Evolutionary conservation across 768 basidiomycete genomes (phyloP), one percentile per base, ranked within the genome.

Genomic region (Boletus reticuloceps): DNA sequence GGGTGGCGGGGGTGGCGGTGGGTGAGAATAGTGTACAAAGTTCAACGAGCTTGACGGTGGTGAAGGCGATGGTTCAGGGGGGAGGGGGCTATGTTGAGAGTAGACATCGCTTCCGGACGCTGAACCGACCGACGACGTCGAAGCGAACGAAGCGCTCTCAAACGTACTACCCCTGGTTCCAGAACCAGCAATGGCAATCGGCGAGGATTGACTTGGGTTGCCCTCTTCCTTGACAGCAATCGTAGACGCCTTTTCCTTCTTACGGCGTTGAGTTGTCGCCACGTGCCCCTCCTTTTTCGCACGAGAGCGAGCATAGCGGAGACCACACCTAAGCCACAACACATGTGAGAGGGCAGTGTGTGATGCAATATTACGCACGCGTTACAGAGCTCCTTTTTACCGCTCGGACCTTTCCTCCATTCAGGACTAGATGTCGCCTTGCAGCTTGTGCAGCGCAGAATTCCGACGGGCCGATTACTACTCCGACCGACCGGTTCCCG

Each of bases 351-450:
- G 22, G 52, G 51, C 52, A 51, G 54, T 56, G 59, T 46, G 8
- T 47, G 53, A 57, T 53, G 57, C 54, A 48, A 61, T 60, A 68
- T 61, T 59, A 81, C 89, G 77, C 73, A 93, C 88, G 92, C 92
- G 75, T 94, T 94, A 70, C 92, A 94, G 27, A 94, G 78, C 69
- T 94, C 91, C 73, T 94, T 94, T 71, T 89, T 88, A 27, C 92
- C 92, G 64, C 82, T 91, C 50, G 91, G 90, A 19, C 92, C 92
- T 71, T 94, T 94, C 67, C 92, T 77, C 92, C 92, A 94, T 70
- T 94, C 92, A 0, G 92, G 92, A 65, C 91, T 93, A 9, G 81
- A 79, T 8, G 86, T 91, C 12, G 79, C 85, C 71, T 85, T 88
- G 72, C 92, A 94, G 67, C 88, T 90, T 20, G 84, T 81, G 70